These are phyloP conservation scores for Chaetomiaceae sp. DNA, from an alignment of 2,329 filamentous ascomycete species.

Conservation along the genomic window DNA sequence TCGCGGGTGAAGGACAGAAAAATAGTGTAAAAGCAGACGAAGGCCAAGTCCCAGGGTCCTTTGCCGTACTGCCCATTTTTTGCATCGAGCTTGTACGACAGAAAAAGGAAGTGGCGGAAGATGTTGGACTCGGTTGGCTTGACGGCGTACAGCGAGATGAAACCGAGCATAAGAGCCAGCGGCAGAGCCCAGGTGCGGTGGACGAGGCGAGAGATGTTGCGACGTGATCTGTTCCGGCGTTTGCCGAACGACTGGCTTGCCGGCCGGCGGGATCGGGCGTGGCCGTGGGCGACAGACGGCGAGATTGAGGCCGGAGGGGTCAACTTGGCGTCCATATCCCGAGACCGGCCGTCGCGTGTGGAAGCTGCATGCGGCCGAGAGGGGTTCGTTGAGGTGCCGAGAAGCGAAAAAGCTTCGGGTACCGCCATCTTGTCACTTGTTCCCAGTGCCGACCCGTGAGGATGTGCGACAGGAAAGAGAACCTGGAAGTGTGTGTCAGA, in stretches of 20 bases:
- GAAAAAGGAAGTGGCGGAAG: slow-evolving; percentile 75
- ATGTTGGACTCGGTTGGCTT: slow-evolving; percentile 76
- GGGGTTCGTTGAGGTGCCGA: background rate
- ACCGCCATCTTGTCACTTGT: background rate
- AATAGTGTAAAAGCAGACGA: slow-evolving; percentile 83
- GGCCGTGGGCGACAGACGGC: too few species aligned
- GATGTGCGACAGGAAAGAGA: too few species aligned
- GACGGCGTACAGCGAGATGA: slow-evolving; percentile 64
- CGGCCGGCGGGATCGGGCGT: background rate
- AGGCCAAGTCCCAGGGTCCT: slow-evolving; percentile 75
- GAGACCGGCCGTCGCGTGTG: background rate
- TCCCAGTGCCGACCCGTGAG: too few species aligned
- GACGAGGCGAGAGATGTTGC: background rate
- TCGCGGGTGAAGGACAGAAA: slow-evolving; percentile 90
- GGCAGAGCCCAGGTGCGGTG: slow-evolving; percentile 59
- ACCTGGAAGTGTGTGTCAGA: too few species aligned
- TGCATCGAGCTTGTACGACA: slow-evolving; percentile 68
- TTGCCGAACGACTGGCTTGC: too few species aligned
- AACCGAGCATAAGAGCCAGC: slow-evolving; percentile 58
- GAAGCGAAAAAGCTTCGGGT: background rate
- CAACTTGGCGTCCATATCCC: background rate
- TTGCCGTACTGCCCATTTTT: slow-evolving; percentile 72
- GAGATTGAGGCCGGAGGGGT: background rate
- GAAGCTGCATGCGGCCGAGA: background rate
- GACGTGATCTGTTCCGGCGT: background rate